Conservation (phyloP, 129 eudicot genomes). For the Flaveria sonorensis region DNA sequence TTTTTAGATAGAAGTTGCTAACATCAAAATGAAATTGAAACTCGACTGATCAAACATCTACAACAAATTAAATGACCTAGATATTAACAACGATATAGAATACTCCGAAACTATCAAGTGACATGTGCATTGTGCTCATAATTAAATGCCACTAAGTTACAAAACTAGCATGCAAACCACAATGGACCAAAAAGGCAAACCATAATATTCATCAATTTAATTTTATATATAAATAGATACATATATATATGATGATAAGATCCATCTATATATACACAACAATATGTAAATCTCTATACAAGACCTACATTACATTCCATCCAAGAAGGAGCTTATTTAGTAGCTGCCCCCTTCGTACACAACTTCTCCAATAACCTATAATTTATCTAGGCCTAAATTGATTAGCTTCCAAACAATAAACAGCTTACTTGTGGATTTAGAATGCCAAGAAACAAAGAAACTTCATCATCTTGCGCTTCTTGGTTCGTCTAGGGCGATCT, state of each 20-base stretch:
- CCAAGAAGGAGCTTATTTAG: slow-evolving; percentile 10
- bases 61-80: too few species aligned
- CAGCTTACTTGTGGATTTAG: slow-evolving; percentile 29
- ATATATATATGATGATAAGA: slow-evolving; percentile 10
- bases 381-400: slow-evolving; percentile 7
- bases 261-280: slow-evolving; percentile 20
- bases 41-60: too few species aligned
- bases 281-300: slow-evolving; percentile 29
- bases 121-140: too few species aligned
- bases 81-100: too few species aligned
- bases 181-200: background rate
- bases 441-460: slow-evolving; percentile 57
- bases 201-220: slow-evolving; percentile 14
- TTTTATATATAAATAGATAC: background rate
- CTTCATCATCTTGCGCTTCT: slow-evolving; percentile 51
- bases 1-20: too few species aligned
- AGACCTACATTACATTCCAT: slow-evolving; percentile 1
- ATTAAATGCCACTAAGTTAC: background rate
- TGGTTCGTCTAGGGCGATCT: slow-evolving; percentile 36
- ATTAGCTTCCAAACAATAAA: slow-evolving; percentile 16
- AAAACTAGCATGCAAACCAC: background rate
- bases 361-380: background rate
- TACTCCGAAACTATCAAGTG: too few species aligned
- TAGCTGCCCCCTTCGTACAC: background rate
- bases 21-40: too few species aligned